Conservation (phyloP, 2,329 filamentous ascomycete species). For the Myriosclerotinia scirpicola region DNA sequence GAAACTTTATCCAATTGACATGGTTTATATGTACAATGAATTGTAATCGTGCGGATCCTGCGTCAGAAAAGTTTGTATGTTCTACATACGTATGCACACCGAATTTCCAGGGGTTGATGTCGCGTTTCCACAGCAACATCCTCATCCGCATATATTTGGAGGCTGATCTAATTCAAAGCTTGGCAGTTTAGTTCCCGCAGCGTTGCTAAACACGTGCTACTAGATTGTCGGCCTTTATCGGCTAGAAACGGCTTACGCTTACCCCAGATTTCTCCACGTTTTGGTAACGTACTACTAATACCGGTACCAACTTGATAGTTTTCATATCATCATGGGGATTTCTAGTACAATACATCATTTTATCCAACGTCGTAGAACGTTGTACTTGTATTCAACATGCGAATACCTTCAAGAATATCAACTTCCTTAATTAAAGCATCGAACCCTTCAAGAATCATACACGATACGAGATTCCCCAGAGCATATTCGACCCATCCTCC, state of each 20-base stretch:
- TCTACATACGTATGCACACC: neutral
- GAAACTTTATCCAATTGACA: slow-evolving; percentile 3
- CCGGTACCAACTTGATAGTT: slow-evolving; percentile 9
- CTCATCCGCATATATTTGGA: slow-evolving; percentile 7
- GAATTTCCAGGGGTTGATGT: slow-evolving; percentile 9
- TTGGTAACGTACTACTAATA: neutral
- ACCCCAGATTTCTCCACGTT: slow-evolving; percentile 16
- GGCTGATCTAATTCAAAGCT: slow-evolving; percentile 13
- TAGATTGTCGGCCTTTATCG: neutral
- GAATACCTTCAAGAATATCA: slow-evolving; percentile 11
- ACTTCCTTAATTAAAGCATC: neutral
- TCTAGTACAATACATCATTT: neutral
- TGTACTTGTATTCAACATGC: slow-evolving; percentile 16
- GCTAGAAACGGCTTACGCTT: slow-evolving; percentile 19
- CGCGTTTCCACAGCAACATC: slow-evolving; percentile 18
- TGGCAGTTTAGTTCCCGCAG: neutral
- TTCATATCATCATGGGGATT: neutral
- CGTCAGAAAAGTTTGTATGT: slow-evolving; percentile 5
- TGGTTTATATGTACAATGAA: slow-evolving; percentile 16
- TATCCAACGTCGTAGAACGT: slow-evolving; percentile 18
- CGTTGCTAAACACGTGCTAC: neutral
- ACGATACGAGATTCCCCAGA: slow-evolving; percentile 15
- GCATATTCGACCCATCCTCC: slow-evolving; percentile 46
- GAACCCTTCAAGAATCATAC: neutral
- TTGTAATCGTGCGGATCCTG: slow-evolving; percentile 3